These are phyloP conservation scores for Rosa persica DNA, from an alignment of 306 rosid genomes.

Conservation along the genomic window DNA sequence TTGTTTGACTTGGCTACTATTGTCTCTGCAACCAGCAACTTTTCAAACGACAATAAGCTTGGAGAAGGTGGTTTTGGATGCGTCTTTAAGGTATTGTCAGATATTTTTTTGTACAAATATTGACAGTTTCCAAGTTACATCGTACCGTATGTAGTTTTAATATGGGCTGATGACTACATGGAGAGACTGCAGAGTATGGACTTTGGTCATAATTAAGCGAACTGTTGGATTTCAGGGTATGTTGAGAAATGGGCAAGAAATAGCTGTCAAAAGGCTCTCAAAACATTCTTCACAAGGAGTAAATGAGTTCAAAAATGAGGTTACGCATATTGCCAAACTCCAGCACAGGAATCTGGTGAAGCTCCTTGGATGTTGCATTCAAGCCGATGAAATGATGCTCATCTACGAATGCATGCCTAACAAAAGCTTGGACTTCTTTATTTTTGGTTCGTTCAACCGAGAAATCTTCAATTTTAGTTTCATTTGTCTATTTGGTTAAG, in stretches of 20 bases:
- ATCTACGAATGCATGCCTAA: slow-evolving; percentile 7
- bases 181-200: background rate
- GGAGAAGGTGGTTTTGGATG: slow-evolving; percentile 11
- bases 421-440: slow-evolving; percentile 4
- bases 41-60: background rate
- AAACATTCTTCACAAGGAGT: background rate
- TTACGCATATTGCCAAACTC: background rate
- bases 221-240: background rate
- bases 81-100: background rate
- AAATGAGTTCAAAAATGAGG: slow-evolving; percentile 14
- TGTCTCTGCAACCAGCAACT: background rate
- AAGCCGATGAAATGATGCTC: slow-evolving; percentile 1
- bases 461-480: background rate
- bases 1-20: slow-evolving; percentile 1
- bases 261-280: slow-evolving; percentile 1
- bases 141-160: background rate
- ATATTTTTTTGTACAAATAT: background rate
- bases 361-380: slow-evolving; percentile 4
- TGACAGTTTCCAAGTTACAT: background rate
- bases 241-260: slow-evolving; percentile 10
- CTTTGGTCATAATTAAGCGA: background rate
- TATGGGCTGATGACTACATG: background rate
- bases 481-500: background rate
- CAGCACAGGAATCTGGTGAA: slow-evolving; percentile 13
- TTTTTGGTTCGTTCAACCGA: background rate